These are phyloP conservation scores for Chiua virens DNA, from an alignment of 768 basidiomycete species.

Conservation along the genomic window DNA sequence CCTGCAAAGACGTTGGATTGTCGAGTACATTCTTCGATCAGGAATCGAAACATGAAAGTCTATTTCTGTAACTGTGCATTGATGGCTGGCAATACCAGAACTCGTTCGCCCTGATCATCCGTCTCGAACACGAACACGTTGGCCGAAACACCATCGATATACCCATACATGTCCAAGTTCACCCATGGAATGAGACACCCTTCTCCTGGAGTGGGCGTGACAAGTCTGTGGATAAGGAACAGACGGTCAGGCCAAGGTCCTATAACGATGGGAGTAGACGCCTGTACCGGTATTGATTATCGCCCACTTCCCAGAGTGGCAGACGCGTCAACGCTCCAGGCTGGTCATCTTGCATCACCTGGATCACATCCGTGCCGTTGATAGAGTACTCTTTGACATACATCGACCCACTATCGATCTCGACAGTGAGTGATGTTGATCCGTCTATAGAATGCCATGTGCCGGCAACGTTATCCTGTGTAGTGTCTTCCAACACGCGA, in stretches of 20 bases:
- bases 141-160: slow-evolving; percentile 23
- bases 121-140: slow-evolving; percentile 12
- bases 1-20: no score
- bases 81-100: slow-evolving; percentile 16
- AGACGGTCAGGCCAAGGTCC: not conserved
- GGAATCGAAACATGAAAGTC: not conserved
- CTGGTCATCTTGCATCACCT: slow-evolving; percentile 25
- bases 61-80: slow-evolving; percentile 9
- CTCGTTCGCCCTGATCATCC: not conserved
- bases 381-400: slow-evolving; percentile 34
- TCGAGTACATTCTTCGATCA: no score
- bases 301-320: slow-evolving; percentile 37
- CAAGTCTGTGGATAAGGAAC: slow-evolving; percentile 9
- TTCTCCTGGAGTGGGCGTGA: slow-evolving; percentile 9
- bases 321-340: slow-evolving; percentile 6
- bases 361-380: slow-evolving; percentile 36
- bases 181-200: slow-evolving; percentile 25
- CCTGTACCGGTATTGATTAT: slow-evolving; percentile 39
- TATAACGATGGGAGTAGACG: not conserved
- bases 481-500: slow-evolving; percentile 28
- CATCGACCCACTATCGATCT: slow-evolving; percentile 30
- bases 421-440: slow-evolving; percentile 27
- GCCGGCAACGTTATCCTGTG: slow-evolving; percentile 32
- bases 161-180: slow-evolving; percentile 23
- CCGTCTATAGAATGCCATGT: slow-evolving; percentile 33